A percentile compares a stretch with the other conserved stretches of the same genome.
Conservation (phyloP, 345 rosid genomes). For the Psidium friedrichsthalianum region DNA sequence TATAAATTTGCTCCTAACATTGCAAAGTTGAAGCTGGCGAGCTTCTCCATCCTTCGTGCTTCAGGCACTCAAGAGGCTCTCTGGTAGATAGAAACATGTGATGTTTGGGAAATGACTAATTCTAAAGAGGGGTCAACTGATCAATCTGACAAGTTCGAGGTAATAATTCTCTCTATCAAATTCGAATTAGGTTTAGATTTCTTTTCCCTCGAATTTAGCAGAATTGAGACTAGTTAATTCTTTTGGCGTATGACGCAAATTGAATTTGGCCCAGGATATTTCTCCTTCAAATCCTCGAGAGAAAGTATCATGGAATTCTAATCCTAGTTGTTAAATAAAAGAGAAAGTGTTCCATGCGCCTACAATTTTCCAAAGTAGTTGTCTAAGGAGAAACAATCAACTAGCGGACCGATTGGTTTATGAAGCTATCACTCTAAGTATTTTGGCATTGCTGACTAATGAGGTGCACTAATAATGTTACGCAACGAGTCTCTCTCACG, state of each 20-base stretch:
- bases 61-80: fast-evolving
- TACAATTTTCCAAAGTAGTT: too few species aligned
- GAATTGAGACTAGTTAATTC: background rate
- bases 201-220: background rate
- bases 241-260: background rate
- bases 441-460: too few species aligned
- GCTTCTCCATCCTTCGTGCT: background rate
- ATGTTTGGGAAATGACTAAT: background rate
- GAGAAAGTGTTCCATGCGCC: background rate
- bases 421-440: too few species aligned
- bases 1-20: fast-evolving
- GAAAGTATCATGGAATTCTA: background rate
- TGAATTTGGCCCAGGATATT: background rate
- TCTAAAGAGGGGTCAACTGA: background rate
- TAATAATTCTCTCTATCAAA: background rate
- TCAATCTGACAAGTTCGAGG: fast-evolving
- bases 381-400: too few species aligned
- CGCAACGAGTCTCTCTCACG: too few species aligned
- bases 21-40: fast-evolving
- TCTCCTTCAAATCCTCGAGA: background rate
- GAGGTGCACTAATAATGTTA: too few species aligned
- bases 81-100: background rate
- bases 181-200: background rate
- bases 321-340: background rate
- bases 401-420: too few species aligned